A percentile compares a stretch with the other conserved stretches of the same genome.
Conservation (phyloP, 2,329 filamentous ascomycete genomes). For the Aspergillus chevalieri region DNA sequence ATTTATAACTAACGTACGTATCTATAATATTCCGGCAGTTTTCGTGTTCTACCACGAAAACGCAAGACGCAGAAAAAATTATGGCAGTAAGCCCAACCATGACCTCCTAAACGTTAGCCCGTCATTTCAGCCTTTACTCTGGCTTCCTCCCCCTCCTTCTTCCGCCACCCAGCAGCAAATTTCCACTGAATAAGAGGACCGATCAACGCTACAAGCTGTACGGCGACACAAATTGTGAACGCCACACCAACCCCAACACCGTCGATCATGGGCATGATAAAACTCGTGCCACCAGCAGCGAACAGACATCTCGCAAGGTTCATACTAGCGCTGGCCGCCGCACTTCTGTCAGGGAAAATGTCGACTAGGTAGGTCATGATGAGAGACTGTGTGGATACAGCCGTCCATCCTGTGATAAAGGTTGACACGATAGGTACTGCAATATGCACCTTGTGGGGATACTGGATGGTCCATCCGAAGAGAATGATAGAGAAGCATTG, state of each 20-base stretch:
- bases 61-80: too few relatives aligned
- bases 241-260: slow-evolving; percentile 42
- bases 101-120: too few relatives aligned
- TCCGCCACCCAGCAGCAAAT: slow-evolving; percentile 35
- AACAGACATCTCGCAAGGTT: slow-evolving; percentile 50
- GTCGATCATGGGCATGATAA: slow-evolving; percentile 47
- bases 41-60: too few relatives aligned
- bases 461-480: slow-evolving; percentile 51
- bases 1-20: too few relatives aligned
- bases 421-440: slow-evolving; percentile 46
- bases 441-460: slow-evolving; percentile 38
- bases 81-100: too few relatives aligned
- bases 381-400: slow-evolving; percentile 44
- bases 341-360: slow-evolving; percentile 45
- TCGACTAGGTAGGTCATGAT: slow-evolving; percentile 52
- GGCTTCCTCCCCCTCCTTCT: too few relatives aligned
- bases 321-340: slow-evolving; percentile 49
- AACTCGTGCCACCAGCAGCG: slow-evolving; percentile 47
- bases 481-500: slow-evolving; percentile 44
- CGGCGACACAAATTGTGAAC: slow-evolving; percentile 42
- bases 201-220: slow-evolving; percentile 41
- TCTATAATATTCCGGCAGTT: too few relatives aligned
- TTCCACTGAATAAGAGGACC: slow-evolving; percentile 43
- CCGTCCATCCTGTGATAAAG: slow-evolving; percentile 50
- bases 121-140: too few relatives aligned